Evolutionary conservation across 768 basidiomycete genomes (phyloP), one percentile per base, ranked within the genome.

Genomic region (Lentinula boryana): DNA sequence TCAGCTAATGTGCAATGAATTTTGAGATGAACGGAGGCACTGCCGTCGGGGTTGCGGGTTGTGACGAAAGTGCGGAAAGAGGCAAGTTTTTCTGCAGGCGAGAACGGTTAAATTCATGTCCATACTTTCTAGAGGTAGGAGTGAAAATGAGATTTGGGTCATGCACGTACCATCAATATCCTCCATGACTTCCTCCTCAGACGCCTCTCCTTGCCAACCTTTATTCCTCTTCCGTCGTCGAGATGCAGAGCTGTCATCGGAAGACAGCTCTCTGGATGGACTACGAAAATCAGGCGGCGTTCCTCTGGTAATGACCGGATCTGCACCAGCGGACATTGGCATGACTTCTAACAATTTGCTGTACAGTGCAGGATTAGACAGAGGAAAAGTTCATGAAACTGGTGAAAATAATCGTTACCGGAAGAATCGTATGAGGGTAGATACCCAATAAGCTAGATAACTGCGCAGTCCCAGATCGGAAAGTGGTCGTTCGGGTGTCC

Each of bases 401-500:
- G n/a, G 9, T 32, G 21, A 52, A 52, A 32, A 23, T 48, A 50
- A 60, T 71, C 27, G 27, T 38, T 65, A 89, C 88, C 88, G 79
- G 71, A 95, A 84, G 78, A 92, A 94, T 43, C 93, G 84, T n/a
- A 95, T 73, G 61, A 95, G 78, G 0, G 87, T 87, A 6, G 89
- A 82, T 2, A 91, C 84, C 93, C 93, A 95, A 69, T 88, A 94
- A 7, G 91, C 83, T 35, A 93, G 84, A 74, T 98, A 99, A 61
- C 93, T 90, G 58, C 91, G 84, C 10, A 95, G 79, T 6, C 97
- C 97, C 15, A 98, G 85, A 63, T 95, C 94, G 0, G 95, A 97
- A 4, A 99, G 78, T 1, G 97, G 97, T 8, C 96, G 85, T 75
- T 99, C 97, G 0, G 97, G 97, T 1, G 93, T 94, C 16, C 95